Evolutionary conservation across 1,284 basidiomycete genomes (phyloP).

Genomic region (Lentinula novae-zelandiae): DNA sequence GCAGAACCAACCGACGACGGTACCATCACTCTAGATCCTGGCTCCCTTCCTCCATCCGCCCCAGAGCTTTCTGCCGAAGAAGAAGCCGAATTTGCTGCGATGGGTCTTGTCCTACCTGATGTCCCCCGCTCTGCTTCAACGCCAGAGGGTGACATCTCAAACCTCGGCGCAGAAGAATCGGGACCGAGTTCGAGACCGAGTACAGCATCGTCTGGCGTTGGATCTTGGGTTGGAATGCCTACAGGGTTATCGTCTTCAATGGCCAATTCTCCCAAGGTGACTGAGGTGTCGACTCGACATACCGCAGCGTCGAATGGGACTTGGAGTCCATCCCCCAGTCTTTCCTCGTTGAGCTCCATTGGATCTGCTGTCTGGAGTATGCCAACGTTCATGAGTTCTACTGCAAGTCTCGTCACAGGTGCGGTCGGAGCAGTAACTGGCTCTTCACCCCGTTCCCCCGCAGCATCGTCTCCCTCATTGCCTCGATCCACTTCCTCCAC

Average conservation of each 20-base stretch:
- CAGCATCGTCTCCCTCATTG: constrained; percentile 27
- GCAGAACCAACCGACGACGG: neutral
- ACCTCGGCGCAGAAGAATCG: neutral
- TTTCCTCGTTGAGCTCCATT: constrained; percentile 1
- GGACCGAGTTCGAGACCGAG: neutral
- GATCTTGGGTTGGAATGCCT: neutral
- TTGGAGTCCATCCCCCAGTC: constrained; percentile 4
- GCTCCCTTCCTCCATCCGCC: neutral
- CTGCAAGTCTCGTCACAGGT: constrained; percentile 9
- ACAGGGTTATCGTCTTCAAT: neutral
- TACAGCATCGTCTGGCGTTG: neutral
- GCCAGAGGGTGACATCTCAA: neutral
- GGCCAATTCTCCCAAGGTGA: neutral
- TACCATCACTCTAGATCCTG: neutral
- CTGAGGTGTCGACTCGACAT: neutral
- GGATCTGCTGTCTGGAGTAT: constrained; percentile 10
- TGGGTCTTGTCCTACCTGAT: constrained; percentile 5
- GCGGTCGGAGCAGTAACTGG: neutral
- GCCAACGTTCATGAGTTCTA: constrained; percentile 11
- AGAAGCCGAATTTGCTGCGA: constrained; percentile 9
- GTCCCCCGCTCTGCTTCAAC: neutral
- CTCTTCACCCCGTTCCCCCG: neutral
- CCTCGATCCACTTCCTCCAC: constrained; percentile 30
- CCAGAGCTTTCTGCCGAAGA: constrained; percentile 7
- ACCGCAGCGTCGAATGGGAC: constrained; percentile 1